Percentiles rank a stretch among this genome's conserved stretches.
phyloP scores from a whole-genome alignment of 1,284 basidiomycete genomes.

The Abortiporus biennis region DNA sequence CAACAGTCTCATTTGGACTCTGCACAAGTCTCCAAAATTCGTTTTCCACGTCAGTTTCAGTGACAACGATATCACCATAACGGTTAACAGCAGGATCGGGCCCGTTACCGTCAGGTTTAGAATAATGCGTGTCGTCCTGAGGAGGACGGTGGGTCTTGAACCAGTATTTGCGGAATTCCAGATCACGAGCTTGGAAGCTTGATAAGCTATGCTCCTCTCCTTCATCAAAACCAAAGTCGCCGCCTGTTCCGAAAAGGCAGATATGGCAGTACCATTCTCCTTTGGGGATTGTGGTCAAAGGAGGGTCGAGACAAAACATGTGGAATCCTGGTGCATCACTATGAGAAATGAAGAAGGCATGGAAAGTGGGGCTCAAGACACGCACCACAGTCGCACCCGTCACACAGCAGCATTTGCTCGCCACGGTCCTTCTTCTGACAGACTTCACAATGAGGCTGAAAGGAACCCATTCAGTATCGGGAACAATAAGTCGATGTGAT shows the following conservation, averaged over 20 bases:
- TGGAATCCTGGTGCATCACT: slow-evolving; percentile 72
- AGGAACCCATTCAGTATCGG: not conserved
- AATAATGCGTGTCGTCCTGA: slow-evolving; percentile 8
- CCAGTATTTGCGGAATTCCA: slow-evolving; percentile 86
- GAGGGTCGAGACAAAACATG: slow-evolving; percentile 93
- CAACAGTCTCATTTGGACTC: slow-evolving; percentile 86
- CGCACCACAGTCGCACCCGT: slow-evolving; percentile 93
- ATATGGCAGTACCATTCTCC: slow-evolving; percentile 97
- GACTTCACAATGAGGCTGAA: slow-evolving; percentile 77
- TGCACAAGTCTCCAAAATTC: slow-evolving; percentile 98
- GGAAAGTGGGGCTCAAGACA: slow-evolving; percentile 16
- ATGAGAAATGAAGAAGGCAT: slow-evolving; percentile 6
- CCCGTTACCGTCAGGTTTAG: slow-evolving; percentile 6
- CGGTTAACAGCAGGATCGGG: slow-evolving; percentile 37
- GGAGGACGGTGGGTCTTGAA: slow-evolving; percentile 73
- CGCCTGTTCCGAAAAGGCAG: slow-evolving; percentile 91
- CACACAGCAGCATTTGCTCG: slow-evolving; percentile 91
- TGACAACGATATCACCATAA: slow-evolving; percentile 64
- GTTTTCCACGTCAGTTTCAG: slow-evolving; percentile 87
- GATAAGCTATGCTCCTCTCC: slow-evolving; percentile 93
- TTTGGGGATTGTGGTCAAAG: slow-evolving; percentile 78
- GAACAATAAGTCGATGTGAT: slow-evolving; percentile 4
- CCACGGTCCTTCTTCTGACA: slow-evolving; percentile 86
- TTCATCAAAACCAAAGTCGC: slow-evolving; percentile 98
- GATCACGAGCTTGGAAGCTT: slow-evolving; percentile 89